phyloP scores from a whole-genome alignment of 257 asterid genomes.

The Galeopsis tetrahit region DNA sequence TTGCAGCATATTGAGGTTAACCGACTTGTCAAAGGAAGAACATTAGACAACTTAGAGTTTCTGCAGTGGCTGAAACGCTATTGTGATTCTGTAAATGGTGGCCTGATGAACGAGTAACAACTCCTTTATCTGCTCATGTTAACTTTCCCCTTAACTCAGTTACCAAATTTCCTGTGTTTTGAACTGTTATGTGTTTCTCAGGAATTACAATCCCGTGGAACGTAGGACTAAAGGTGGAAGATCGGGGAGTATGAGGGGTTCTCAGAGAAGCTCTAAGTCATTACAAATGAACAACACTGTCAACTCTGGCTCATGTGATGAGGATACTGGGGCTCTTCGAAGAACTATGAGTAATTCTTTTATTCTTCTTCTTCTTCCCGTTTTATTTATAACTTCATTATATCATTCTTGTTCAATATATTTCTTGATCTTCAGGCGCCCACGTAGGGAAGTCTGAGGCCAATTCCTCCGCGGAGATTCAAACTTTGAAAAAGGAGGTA shows the following conservation, averaged over 20 bases:
- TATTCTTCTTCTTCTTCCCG: not conserved
- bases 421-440: constrained; percentile 46
- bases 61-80: constrained; percentile 95
- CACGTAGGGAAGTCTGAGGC: constrained; percentile 50
- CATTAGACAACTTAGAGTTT: constrained; percentile 94
- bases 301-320: constrained; percentile 51
- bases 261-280: constrained; percentile 71
- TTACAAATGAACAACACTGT: constrained; percentile 63
- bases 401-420: constrained; percentile 24
- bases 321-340: constrained; percentile 36
- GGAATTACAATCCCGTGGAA: constrained; percentile 86
- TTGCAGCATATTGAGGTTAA: constrained; percentile 93
- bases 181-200: constrained; percentile 38
- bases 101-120: constrained; percentile 77
- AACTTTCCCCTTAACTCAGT: constrained; percentile 1
- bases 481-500: constrained; percentile 74
- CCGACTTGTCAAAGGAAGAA: constrained; percentile 88
- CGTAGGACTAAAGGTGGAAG: constrained; percentile 84
- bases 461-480: constrained; percentile 52
- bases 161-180: constrained; percentile 23
- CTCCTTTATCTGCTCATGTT: constrained; percentile 28
- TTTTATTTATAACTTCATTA: constrained; percentile 16
- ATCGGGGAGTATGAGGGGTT: constrained; percentile 55
- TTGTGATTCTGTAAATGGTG: constrained; percentile 89
- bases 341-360: constrained; percentile 37